Evolutionary conservation across 2,329 filamentous ascomycete genomes (phyloP).

Genomic region (Alternaria longipes): DNA sequence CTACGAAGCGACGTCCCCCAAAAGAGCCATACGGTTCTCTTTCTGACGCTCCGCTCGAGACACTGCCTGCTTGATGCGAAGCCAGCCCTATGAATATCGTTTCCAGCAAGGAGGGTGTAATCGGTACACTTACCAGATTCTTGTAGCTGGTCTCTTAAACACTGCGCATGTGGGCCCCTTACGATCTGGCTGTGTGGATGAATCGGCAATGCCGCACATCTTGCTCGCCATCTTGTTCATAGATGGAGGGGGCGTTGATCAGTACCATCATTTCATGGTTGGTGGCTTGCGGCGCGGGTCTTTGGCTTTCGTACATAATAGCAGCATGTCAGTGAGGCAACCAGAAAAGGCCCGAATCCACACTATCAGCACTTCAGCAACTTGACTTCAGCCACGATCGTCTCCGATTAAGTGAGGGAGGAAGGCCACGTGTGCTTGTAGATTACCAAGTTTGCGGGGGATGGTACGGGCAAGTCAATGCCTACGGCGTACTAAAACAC

Average conservation of each 20-base stretch:
- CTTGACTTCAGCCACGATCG: not conserved
- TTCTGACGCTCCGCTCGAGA: not conserved
- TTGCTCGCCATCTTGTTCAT: not conserved
- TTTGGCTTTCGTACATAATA: not conserved
- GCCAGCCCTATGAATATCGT: not conserved
- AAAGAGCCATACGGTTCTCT: not conserved
- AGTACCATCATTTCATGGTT: not conserved
- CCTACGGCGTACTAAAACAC: slow-evolving; percentile 2
- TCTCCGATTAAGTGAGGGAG: not conserved
- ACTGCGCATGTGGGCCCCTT: not conserved
- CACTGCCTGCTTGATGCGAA: not conserved
- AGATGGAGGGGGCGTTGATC: not conserved
- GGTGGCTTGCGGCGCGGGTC: not conserved
- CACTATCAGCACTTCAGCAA: not conserved
- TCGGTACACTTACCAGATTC: slow-evolving; percentile 5
- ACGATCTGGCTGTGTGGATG: not conserved
- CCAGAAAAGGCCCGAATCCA: slow-evolving; percentile 10
- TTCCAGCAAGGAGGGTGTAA: not conserved
- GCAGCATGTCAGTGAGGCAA: slow-evolving; percentile 1
- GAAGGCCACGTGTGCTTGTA: slow-evolving; percentile 2
- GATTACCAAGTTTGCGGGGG: slow-evolving; percentile 14
- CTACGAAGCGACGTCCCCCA: not conserved
- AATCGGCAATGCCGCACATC: slow-evolving; percentile 4
- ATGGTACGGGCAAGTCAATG: slow-evolving; percentile 4
- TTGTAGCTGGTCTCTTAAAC: not conserved